These are phyloP conservation scores for Piedraia hortae DNA, from an alignment of 2,329 filamentous ascomycete genomes.

Conservation along the genomic window DNA sequence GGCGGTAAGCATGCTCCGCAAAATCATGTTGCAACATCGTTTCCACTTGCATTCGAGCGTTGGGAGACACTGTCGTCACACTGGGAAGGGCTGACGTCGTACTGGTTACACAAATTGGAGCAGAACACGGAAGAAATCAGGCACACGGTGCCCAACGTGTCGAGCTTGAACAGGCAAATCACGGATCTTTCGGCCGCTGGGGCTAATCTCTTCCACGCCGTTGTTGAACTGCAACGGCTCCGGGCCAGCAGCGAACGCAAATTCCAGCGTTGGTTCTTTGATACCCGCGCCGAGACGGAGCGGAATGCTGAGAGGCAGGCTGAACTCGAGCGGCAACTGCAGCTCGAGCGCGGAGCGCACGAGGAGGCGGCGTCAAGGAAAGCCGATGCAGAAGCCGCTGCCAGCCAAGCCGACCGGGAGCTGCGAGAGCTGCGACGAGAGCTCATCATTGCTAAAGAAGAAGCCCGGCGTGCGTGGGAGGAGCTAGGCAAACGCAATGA, in stretches of 20 bases:
- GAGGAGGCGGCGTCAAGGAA: conserved; percentile 28
- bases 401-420: conserved; percentile 8
- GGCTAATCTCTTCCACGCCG: conserved; percentile 88
- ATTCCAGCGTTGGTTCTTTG: conserved; percentile 96
- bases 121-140: conserved; percentile 69
- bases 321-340: conserved; percentile 48
- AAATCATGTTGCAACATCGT: conserved; percentile 27
- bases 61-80: conserved; percentile 95
- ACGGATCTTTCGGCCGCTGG: conserved; percentile 92
- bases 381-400: conserved; percentile 7
- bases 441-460: conserved; percentile 80
- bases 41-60: conserved; percentile 88
- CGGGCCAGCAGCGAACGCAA: conserved; percentile 89
- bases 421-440: conserved; percentile 82
- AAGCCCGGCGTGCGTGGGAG: conserved; percentile 88
- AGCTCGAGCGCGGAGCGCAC: conserved; percentile 42
- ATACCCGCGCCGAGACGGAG: conserved; percentile 72
- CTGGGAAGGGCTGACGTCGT: conserved; percentile 91
- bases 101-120: conserved; percentile 85
- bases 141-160: conserved; percentile 45
- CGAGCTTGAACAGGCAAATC: conserved; percentile 78
- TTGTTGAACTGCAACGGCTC: conserved; percentile 80
- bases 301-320: conserved; percentile 56
- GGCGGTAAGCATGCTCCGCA: conserved; percentile 6
- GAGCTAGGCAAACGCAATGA: conserved; percentile 81